phyloP scores from a whole-genome alignment of 495 filamentous ascomycete species.

The Gamarada debralockiae region DNA sequence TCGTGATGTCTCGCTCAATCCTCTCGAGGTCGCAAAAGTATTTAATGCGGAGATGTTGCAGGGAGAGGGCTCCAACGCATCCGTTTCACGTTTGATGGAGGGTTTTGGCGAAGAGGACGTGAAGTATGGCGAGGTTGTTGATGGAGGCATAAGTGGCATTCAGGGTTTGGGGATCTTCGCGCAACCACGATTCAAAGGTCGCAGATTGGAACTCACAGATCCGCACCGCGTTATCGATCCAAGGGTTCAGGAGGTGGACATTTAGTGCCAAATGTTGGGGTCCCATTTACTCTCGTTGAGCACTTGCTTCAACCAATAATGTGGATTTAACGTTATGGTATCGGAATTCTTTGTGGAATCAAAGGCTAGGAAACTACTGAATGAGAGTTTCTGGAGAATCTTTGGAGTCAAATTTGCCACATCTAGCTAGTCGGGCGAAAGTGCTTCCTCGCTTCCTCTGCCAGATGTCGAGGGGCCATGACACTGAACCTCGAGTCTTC shows the following conservation, averaged over 20 bases:
- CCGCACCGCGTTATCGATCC: background rate
- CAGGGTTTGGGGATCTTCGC: background rate
- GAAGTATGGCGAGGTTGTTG: slow-evolving; percentile 9
- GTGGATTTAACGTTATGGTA: too few relatives aligned
- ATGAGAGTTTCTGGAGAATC: background rate
- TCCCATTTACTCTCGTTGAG: too few relatives aligned
- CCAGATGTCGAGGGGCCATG: slow-evolving; percentile 24
- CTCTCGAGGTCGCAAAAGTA: slow-evolving; percentile 30
- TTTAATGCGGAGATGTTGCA: slow-evolving; percentile 24
- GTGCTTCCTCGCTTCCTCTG: slow-evolving; percentile 26
- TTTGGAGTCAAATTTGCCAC: background rate
- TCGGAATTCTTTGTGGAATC: too few relatives aligned
- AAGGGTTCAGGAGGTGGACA: background rate
- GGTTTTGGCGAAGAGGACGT: slow-evolving; percentile 1
- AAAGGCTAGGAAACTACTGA: too few relatives aligned
- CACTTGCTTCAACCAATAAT: too few relatives aligned
- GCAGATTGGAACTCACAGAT: slow-evolving; percentile 3
- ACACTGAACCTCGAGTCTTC: slow-evolving; percentile 25
- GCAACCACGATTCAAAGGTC: background rate
- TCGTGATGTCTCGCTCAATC: slow-evolving; percentile 24
- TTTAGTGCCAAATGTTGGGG: too few relatives aligned
- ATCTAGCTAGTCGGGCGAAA: slow-evolving; percentile 7
- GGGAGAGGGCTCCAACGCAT: slow-evolving; percentile 23
- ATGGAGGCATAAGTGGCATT: slow-evolving; percentile 8
- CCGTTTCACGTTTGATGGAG: slow-evolving; percentile 6